A percentile compares a stretch with the other conserved stretches of the same genome.
These are phyloP conservation scores for Scenedesmus sp. DNA, from an alignment of 163 green algal species.

Conservation along the genomic window DNA sequence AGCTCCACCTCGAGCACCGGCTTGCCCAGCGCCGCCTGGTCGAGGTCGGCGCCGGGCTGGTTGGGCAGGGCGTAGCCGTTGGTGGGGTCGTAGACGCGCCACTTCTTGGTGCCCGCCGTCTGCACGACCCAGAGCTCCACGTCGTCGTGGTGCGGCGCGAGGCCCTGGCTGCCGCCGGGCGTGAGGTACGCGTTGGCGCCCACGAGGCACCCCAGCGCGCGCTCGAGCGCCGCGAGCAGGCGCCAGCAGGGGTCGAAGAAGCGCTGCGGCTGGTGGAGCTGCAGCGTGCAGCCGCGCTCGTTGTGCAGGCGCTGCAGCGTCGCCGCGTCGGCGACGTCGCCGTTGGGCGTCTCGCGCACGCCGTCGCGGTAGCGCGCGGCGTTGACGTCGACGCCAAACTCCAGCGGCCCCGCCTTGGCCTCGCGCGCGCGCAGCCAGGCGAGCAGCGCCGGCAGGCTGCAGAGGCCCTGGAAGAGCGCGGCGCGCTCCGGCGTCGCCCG, in stretches of 20 bases:
- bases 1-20: constrained; percentile 46
- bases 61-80: constrained; percentile 68
- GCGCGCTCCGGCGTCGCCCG: constrained; percentile 46
- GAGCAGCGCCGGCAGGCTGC: constrained; percentile 33
- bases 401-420: constrained; percentile 47
- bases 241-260: constrained; percentile 73
- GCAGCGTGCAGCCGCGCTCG: constrained; percentile 70
- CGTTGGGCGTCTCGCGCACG: constrained; percentile 65
- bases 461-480: constrained; percentile 40
- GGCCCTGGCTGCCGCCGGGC: constrained; percentile 57
- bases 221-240: constrained; percentile 77
- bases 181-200: constrained; percentile 91
- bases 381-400: constrained; percentile 72
- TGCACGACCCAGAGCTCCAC: constrained; percentile 92
- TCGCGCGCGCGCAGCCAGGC: constrained; percentile 44
- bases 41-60: constrained; percentile 61
- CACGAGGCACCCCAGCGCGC: constrained; percentile 76
- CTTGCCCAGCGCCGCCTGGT: constrained; percentile 42
- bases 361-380: constrained; percentile 67
- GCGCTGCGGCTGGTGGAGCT: constrained; percentile 84
- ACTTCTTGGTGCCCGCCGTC: constrained; percentile 83
- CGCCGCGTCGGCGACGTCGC: constrained; percentile 48
- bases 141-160: constrained; percentile 94
- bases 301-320: constrained; percentile 60
- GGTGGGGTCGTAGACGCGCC: constrained; percentile 77